A percentile compares a stretch with the other conserved stretches of the same genome.
These are phyloP conservation scores for Aspergillus carbonarius DNA, from an alignment of 2,329 filamentous ascomycete species.

Conservation along the genomic window DNA sequence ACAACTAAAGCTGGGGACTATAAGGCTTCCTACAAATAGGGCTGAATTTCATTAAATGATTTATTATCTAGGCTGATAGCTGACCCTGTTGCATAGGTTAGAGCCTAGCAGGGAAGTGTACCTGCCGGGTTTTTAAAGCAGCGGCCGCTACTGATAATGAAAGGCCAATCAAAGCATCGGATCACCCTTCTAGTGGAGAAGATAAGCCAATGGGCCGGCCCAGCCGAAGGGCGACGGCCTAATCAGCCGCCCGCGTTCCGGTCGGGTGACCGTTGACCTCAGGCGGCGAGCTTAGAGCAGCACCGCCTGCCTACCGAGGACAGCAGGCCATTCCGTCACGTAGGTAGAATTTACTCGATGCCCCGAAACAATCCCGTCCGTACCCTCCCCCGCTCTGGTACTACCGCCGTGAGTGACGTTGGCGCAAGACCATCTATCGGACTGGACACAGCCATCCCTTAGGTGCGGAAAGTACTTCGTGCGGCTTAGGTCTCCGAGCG, in stretches of 20 bases:
- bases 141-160: not conserved
- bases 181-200: not conserved
- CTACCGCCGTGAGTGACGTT: slow-evolving; percentile 16
- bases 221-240: not conserved
- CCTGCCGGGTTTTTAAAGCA: not conserved
- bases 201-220: not conserved
- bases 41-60: too few relatives aligned
- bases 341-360: not conserved
- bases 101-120: too few relatives aligned
- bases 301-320: slow-evolving; percentile 2
- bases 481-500: not conserved
- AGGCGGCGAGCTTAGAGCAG: not conserved
- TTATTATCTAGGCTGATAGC: too few relatives aligned
- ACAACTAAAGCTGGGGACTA: too few relatives aligned
- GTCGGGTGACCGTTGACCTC: not conserved
- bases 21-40: too few relatives aligned
- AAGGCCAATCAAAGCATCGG: not conserved
- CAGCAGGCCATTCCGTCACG: not conserved
- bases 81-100: too few relatives aligned
- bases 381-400: slow-evolving; percentile 14
- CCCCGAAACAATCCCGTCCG: slow-evolving; percentile 5
- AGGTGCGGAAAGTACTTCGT: not conserved
- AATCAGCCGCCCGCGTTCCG: not conserved
- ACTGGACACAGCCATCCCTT: not conserved
- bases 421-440: slow-evolving; percentile 5